Base-by-base conservation (phyloP, 257 asterid genomes). In the Nicotiana benthamiana region DNA sequence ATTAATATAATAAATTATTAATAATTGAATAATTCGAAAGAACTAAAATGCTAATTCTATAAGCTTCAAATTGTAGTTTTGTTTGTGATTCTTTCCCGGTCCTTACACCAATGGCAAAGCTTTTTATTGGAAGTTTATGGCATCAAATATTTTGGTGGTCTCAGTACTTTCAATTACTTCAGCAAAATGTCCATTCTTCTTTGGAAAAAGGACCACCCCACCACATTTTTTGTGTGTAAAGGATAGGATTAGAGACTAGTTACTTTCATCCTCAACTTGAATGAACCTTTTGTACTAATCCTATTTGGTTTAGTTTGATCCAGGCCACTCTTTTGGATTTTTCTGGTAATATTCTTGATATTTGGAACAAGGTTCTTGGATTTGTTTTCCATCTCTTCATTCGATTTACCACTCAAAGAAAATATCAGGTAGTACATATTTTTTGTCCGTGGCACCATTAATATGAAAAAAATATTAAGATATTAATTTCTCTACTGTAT, bases 321-420 rank as follows among this genome's bases (percentile, higher is more conserved):
- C n/a, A n/a, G n/a, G n/a, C n/a, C 80, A 77, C 67, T 57, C 52
- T 57, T 57, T 76, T 56, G 80, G 68, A 56, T 56, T 76, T 76
- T 75, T 56, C n/a, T 28, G 62, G 67, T 28, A 76, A 56, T 56
- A 76, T 76, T 76, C 68, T 76, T 76, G 13, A 30, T 56, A 56
- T 76, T 76, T 68, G 53, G 53, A 60, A 76, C 43, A 20, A 11
- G 68, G 67, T 76, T 76, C 51, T 30, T 76, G 48, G 18, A 16
- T 16, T 15, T 62, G 32, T 1, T 4, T 4, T 1, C 6, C 4
- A 17, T 32, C 75, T 18, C 52, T 66, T 66, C 75, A 66, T 32
- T 66, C 8, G 17, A 18, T 66, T 34, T 9, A 9, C 32, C 51
- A 17, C 17, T 65, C 51, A 8, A 65, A 36, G 43, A 36, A 36